These are phyloP conservation scores for Cephaloascus fragrans DNA, from an alignment of 805 yeast species.

Conservation along the genomic window DNA sequence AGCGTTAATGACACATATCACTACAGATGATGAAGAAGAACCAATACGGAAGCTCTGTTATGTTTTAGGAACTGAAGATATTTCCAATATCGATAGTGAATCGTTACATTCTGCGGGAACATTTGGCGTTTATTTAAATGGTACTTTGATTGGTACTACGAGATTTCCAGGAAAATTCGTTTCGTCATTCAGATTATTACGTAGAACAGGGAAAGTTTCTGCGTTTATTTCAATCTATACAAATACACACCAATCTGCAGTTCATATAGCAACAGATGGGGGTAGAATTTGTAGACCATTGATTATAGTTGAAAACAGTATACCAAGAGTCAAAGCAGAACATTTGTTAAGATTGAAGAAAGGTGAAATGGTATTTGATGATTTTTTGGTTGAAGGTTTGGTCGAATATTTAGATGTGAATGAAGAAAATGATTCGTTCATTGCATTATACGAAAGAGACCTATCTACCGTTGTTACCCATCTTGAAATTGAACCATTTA, in stretches of 20 bases:
- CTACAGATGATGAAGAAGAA: conserved; percentile 94
- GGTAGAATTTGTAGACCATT: conserved; percentile 97
- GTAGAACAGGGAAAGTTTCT: conserved; percentile 79
- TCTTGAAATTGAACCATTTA: conserved; percentile 91
- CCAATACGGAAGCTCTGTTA: conserved; percentile 75
- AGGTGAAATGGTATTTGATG: conserved; percentile 85
- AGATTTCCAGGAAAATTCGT: conserved; percentile 83
- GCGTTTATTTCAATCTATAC: conserved; percentile 88
- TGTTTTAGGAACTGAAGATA: conserved; percentile 83
- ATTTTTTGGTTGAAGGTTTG: conserved; percentile 72
- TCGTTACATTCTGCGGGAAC: conserved; percentile 69
- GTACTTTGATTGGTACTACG: conserved; percentile 89
- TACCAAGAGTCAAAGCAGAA: conserved; percentile 57
- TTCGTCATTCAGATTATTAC: conserved; percentile 59
- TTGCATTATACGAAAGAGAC: conserved; percentile 78
- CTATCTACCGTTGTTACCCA: conserved; percentile 62
- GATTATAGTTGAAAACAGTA: conserved; percentile 72
- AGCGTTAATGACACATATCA: conserved; percentile 97
- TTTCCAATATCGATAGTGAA: conserved; percentile 71
- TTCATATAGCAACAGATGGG: conserved; percentile 97
- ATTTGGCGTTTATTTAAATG: conserved; percentile 82
- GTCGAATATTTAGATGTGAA: conserved; percentile 96
- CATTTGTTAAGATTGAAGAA: conserved; percentile 54
- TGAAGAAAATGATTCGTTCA: conserved; percentile 90
- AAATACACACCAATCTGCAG: conserved; percentile 84